These are phyloP conservation scores for Fusarium coffeatum DNA, from an alignment of 2,329 filamentous ascomycete species.

Conservation along the genomic window DNA sequence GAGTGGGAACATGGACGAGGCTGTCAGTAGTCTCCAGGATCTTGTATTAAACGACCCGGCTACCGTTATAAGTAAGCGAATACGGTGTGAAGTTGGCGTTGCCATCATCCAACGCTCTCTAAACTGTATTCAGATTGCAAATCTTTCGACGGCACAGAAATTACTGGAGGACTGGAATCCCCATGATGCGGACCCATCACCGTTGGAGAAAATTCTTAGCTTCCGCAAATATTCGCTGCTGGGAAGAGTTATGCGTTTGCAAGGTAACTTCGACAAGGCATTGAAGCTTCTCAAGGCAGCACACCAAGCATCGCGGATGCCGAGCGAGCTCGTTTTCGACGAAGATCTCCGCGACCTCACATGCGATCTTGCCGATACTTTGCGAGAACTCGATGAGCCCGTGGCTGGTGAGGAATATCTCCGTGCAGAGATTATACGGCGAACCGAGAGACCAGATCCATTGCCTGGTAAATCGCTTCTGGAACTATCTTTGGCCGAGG, in stretches of 20 bases:
- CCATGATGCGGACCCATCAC: constrained; percentile 23
- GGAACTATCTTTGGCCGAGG: constrained; percentile 36
- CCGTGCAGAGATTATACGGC: constrained; percentile 29
- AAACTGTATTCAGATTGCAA: constrained; percentile 37
- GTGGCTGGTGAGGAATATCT: constrained; percentile 27
- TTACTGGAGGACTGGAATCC: constrained; percentile 33
- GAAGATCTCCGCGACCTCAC: constrained; percentile 38
- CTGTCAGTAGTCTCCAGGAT: constrained; percentile 26
- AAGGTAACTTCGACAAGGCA: constrained; percentile 32
- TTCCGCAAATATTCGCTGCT: constrained; percentile 38
- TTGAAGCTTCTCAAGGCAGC: constrained; percentile 24
- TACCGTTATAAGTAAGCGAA: constrained; percentile 15
- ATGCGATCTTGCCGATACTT: constrained; percentile 39
- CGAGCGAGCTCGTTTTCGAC: constrained; percentile 28
- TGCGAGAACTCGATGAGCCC: constrained; percentile 37
- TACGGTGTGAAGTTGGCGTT: constrained; percentile 33
- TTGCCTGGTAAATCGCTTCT: constrained; percentile 34
- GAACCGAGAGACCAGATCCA: constrained; percentile 15
- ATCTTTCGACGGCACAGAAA: constrained; percentile 30
- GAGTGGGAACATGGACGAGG: constrained; percentile 39
- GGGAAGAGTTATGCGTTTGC: constrained; percentile 34
- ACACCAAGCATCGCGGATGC: constrained; percentile 10
- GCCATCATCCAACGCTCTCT: constrained; percentile 31
- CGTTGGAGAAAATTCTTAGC: constrained; percentile 28
- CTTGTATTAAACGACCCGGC: constrained; percentile 9